Evolutionary conservation across 805 yeast genomes (phyloP), one percentile per base, ranked within the genome.

Genomic region (Cyberlindnera nakhonratchasimensis): DNA sequence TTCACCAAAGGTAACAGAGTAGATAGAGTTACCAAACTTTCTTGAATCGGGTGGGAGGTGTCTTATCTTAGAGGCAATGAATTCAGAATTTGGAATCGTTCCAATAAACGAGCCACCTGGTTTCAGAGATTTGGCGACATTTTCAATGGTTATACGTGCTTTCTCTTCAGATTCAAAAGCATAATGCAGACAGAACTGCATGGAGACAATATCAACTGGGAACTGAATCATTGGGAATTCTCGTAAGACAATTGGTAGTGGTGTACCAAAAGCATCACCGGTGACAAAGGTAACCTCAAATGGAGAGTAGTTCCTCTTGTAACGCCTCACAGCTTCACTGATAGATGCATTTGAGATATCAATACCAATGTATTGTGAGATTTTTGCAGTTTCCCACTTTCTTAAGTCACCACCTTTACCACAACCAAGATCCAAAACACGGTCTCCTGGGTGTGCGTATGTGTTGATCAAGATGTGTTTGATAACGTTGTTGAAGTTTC

Each of bases 331-430:
- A 1, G 97, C 98, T 59, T 93, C 96, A 39, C 74, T 70, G 39
- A 93, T 80, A 6, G 96, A 86, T 4, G 83, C 82, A 61, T 90
- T 93, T 16, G 96, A 89, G 33, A 93, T 82, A 64, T 93, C 99
- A 22, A 93, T 73, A 2, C 99, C 99, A 41, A 90, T 79, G 51
- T 85, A 86, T 36, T 89, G 90, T 18, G 77, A 73, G 3, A 87
- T 75, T 17, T 76, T 69, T 1, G 87, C 83, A 52, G 78, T 78
- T 39, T 82, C 85, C 80, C 96, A 91, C 61, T 93, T 93, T 53
- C 84, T 79, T 55, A 93, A 67, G 66, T 93, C 99, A 21, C 99
- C 99, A 39, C 99, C 99, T 62, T 93, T 95, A 12, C 99, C 99
- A 64, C 98, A 90, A 13, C 96, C 96, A 42, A 91, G 64, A 58